Evolutionary conservation across 2,329 filamentous ascomycete species (phyloP).

Genomic region (Hypoxylon sp.): DNA sequence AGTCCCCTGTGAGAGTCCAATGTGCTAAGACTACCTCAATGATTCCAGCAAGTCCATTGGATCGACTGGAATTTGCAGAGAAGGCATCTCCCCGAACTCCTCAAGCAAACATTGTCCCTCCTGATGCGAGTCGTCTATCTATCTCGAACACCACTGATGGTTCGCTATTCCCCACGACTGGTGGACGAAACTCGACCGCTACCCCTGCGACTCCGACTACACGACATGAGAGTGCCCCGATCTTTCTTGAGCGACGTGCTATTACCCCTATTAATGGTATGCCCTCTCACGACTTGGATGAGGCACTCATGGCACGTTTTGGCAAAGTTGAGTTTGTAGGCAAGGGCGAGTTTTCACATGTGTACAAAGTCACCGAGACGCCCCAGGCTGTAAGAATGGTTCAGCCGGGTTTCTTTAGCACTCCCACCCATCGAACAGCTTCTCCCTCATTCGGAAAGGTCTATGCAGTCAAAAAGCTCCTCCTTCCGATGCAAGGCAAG

Average conservation of each 20-base stretch:
- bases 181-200: slow-evolving; percentile 59
- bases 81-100: slow-evolving; percentile 80
- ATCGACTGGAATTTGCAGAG: slow-evolving; percentile 66
- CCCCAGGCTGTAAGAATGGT: slow-evolving; percentile 58
- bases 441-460: slow-evolving; percentile 72
- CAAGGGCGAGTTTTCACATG: slow-evolving; percentile 92
- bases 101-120: slow-evolving; percentile 78
- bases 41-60: slow-evolving; percentile 73
- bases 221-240: slow-evolving; percentile 69
- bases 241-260: slow-evolving; percentile 71
- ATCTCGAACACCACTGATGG: slow-evolving; percentile 75
- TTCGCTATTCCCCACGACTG: slow-evolving; percentile 57
- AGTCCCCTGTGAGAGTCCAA: slow-evolving; percentile 57
- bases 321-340: slow-evolving; percentile 85
- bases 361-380: slow-evolving; percentile 80
- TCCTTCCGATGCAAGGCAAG: slow-evolving; percentile 81
- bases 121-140: slow-evolving; percentile 85
- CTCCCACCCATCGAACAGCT: slow-evolving; percentile 65
- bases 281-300: slow-evolving; percentile 81
- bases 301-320: slow-evolving; percentile 80
- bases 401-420: slow-evolving; percentile 60
- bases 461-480: slow-evolving; percentile 95
- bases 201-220: slow-evolving; percentile 88
- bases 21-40: slow-evolving; percentile 68
- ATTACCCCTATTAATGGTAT: slow-evolving; percentile 79